A percentile compares a stretch with the other conserved stretches of the same genome.
Conservation (phyloP, 116 monocot genomes). For the Cymodocea nodosa region DNA sequence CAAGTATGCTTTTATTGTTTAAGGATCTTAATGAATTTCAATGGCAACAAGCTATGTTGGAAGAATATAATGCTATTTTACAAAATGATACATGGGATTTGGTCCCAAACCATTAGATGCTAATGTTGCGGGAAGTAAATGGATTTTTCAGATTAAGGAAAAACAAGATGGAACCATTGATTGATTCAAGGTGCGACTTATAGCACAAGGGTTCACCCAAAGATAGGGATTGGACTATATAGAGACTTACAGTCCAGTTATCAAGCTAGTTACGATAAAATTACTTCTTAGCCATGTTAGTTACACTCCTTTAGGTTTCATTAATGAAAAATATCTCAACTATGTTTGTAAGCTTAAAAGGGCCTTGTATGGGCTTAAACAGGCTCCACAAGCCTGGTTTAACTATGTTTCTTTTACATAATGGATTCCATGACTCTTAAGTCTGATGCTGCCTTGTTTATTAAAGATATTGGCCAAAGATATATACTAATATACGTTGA, state of each 20-base stretch:
- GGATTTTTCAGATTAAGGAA: neutral
- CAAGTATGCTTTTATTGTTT: neutral
- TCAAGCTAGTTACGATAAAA: neutral
- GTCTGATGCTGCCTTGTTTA: neutral
- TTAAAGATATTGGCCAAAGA: no score
- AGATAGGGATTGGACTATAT: neutral
- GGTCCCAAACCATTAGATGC: neutral
- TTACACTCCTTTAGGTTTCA: neutral
- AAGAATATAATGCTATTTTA: neutral
- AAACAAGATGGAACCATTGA: neutral
- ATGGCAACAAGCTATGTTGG: neutral
- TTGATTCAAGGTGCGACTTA: neutral
- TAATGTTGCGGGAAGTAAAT: neutral
- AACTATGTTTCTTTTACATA: neutral
- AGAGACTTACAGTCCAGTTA: neutral
- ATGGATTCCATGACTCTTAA: neutral
- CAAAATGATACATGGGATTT: neutral
- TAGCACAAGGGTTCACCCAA: neutral
- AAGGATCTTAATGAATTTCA: neutral
- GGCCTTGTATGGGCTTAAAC: constrained; percentile 7
- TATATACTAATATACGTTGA: no score
- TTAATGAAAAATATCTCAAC: neutral
- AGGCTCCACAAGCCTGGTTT: neutral
- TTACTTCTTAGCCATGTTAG: neutral
- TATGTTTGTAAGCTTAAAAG: neutral